Conservation (phyloP, 2,329 filamentous ascomycete species). For the Phialemonium atrogriseum region DNA sequence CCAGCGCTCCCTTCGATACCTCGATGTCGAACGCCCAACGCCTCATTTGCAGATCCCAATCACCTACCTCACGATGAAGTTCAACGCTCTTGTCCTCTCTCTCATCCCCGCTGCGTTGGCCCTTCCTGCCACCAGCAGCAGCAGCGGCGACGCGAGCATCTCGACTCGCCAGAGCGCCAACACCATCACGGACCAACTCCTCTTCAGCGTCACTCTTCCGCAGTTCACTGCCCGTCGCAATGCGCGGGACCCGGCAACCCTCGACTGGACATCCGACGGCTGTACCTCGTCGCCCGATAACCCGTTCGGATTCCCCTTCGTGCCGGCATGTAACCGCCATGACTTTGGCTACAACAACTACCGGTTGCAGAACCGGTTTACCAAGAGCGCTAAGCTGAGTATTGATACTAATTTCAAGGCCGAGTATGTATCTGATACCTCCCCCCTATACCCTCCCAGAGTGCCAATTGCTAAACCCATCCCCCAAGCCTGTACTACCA, state of each 20-base stretch:
- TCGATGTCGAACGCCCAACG: too few species aligned
- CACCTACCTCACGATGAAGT: constrained; percentile 28
- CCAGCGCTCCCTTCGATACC: too few species aligned
- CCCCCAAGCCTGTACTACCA: constrained; percentile 26
- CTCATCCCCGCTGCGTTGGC: constrained; percentile 16
- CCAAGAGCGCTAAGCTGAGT: constrained; percentile 25
- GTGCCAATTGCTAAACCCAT: not conserved
- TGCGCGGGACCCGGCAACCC: constrained; percentile 25
- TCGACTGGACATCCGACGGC: constrained; percentile 33
- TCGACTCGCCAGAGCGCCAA: constrained; percentile 14
- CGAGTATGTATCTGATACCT: constrained; percentile 25
- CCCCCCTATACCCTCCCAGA: not conserved
- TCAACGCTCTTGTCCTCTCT: constrained; percentile 13
- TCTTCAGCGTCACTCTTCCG: constrained; percentile 34
- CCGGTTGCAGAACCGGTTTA: constrained; percentile 39
- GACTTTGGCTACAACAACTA: constrained; percentile 51
- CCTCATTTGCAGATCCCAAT: too few species aligned
- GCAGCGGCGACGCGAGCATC: too few species aligned
- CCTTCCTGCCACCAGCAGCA: too few species aligned
- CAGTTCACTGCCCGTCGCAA: constrained; percentile 32
- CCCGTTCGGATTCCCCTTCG: constrained; percentile 34
- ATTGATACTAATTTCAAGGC: constrained; percentile 43
- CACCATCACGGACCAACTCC: constrained; percentile 33
- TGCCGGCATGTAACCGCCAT: constrained; percentile 40
- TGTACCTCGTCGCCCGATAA: constrained; percentile 34